These are phyloP conservation scores for Ophiostoma ips DNA, from an alignment of 2,329 filamentous ascomycete species.

Conservation along the genomic window DNA sequence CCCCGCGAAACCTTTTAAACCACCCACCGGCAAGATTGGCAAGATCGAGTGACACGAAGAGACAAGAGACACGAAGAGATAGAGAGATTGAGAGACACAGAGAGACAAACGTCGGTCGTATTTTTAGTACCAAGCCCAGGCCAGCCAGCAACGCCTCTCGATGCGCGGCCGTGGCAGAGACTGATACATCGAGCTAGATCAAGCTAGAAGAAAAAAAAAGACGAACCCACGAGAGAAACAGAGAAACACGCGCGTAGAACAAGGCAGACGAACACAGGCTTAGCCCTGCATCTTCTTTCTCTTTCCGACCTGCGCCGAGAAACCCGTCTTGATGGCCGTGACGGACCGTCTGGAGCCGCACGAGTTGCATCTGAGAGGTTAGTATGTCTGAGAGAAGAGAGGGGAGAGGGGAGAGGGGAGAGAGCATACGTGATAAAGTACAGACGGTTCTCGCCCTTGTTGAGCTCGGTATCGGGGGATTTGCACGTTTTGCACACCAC, in stretches of 20 bases:
- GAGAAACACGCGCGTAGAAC: constrained; percentile 1
- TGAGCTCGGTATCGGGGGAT: constrained; percentile 86
- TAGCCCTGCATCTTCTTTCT: constrained; percentile 88
- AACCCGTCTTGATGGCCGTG: constrained; percentile 98
- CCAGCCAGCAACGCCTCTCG: no score
- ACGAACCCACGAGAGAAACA: neutral
- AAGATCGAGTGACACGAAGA: neutral
- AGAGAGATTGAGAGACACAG: neutral
- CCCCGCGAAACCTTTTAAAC: neutral
- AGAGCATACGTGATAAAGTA: constrained; percentile 68
- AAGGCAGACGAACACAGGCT: constrained; percentile 14
- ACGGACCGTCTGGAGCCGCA: constrained; percentile 75
- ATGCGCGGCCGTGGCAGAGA: no score
- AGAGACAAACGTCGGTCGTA: no score
- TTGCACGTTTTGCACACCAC: constrained; percentile 98
- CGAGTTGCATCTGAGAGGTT: constrained; percentile 13
- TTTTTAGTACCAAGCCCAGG: no score
- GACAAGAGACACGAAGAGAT: neutral
- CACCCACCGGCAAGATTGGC: neutral
- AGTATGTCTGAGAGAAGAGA: neutral
- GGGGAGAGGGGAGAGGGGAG: constrained; percentile 3
- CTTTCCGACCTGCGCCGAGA: constrained; percentile 98
- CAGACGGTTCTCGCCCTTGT: constrained; percentile 97
- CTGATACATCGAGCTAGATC: neutral
- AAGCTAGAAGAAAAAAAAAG: neutral